phyloP scores from a whole-genome alignment of 2,329 filamentous ascomycete species.

The Fusarium oligoseptatum region DNA sequence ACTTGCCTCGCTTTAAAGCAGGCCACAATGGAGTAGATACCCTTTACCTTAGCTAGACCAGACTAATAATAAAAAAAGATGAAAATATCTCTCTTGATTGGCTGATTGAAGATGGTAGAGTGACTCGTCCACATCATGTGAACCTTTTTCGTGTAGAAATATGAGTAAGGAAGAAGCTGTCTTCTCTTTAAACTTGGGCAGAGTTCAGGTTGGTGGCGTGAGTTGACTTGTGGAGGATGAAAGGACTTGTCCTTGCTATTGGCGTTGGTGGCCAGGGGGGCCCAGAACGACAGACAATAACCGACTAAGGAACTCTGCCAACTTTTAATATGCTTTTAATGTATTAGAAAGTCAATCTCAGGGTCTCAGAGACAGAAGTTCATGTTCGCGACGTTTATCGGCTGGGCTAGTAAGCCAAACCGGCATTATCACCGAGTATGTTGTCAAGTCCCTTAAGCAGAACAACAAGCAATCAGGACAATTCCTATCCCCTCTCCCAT shows the following conservation, averaged over 20 bases:
- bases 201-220: not conserved
- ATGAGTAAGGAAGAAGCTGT: not conserved
- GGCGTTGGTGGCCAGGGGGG: not conserved
- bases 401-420: not conserved
- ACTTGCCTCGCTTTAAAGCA: not conserved
- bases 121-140: not conserved
- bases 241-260: not conserved
- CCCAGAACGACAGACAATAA: not conserved
- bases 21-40: not conserved
- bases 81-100: not conserved
- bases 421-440: not conserved
- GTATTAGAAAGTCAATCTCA: not conserved
- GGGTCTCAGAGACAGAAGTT: not conserved
- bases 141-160: not conserved
- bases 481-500: not conserved
- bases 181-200: not conserved
- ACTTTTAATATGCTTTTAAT: not conserved
- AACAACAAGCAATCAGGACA: not conserved
- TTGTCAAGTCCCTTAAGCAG: not conserved
- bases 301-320: not conserved
- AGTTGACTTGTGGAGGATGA: not conserved
- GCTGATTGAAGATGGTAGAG: not conserved
- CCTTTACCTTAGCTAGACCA: not conserved
- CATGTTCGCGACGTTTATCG: not conserved
- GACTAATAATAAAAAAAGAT: not conserved